Evolutionary conservation across 108 stramenopile species (phyloP), one percentile per base, ranked within the genome.

Genomic region (Aurantiochytrium sp.): DNA sequence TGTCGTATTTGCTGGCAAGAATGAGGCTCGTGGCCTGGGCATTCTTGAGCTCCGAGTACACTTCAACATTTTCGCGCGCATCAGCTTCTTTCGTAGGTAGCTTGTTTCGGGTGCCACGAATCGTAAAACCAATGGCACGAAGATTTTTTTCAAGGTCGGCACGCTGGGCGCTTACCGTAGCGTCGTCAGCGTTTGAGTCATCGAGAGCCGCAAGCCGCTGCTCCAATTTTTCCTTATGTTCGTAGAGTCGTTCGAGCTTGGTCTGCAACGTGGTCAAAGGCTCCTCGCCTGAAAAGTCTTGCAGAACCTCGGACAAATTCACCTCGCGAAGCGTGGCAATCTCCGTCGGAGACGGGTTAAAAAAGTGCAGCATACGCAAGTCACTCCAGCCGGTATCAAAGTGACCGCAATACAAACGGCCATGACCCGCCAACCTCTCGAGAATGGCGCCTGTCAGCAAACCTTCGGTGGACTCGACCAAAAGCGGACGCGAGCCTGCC

Each of bases 401-500:
- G 91, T 95, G 96, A 58, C 96, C 87, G 57, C 92, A 91, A 4
- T 95, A 44, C 19, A 97, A 89, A 29, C 91, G 93, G 6, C 97
- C 97, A 88, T 96, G 96, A 10, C 97, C 97, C 25, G 94, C 97
- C 95, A 97, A 94, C 72, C 96, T 91, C 60, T 95, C 92, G 5
- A 95, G 94, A 23, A 95, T 87, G 42, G 93, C 91, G 28, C 96
- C 96, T 2, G 96, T 94, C 12, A 96, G 58, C 1, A 97, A 87
- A 3, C 97, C 96, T 55, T 93, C 91, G 18, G 92, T 93, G 8
- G 87, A 92, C 73, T 97, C 97, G 47, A 93, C 91, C 0, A 96
- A 93, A 72, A 97, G 45, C 5, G 95, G 95, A 69, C 94, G 92
- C 44, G 92, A 92, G n/a, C 97, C 97, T 4, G 97, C 97, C 87